Evolutionary conservation across 2,329 filamentous ascomycete species (phyloP).

Genomic region (Diaporthe sp.): DNA sequence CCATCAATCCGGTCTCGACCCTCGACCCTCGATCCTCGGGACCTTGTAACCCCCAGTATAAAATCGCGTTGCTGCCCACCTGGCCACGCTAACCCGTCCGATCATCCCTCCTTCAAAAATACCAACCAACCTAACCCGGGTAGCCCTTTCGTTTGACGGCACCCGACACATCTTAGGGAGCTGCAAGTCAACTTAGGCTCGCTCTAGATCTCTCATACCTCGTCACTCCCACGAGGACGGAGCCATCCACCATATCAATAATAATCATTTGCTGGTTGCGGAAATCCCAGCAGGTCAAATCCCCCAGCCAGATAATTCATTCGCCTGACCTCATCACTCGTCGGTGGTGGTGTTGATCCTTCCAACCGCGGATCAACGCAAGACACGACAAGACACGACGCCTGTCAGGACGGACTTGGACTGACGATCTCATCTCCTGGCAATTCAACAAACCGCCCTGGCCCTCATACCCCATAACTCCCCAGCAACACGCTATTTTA

Average conservation of each 20-base stretch:
- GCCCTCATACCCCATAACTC: constrained; percentile 9
- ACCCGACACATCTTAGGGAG: constrained; percentile 25
- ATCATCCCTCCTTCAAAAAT: constrained; percentile 42
- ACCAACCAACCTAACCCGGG: constrained; percentile 39
- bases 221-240: constrained; percentile 27
- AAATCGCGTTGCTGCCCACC: constrained; percentile 42
- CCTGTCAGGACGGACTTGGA: constrained; percentile 30
- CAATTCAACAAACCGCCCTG: constrained; percentile 28
- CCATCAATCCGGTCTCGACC: constrained; percentile 35
- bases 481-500: constrained; percentile 30
- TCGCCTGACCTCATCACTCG: constrained; percentile 16
- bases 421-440: constrained; percentile 30
- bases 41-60: constrained; percentile 42
- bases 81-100: constrained; percentile 42
- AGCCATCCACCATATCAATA: constrained; percentile 21
- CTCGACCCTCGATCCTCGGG: constrained; percentile 33
- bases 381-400: constrained; percentile 32
- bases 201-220: constrained; percentile 23
- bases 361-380: constrained; percentile 24
- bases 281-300: constrained; percentile 16
- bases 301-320: constrained; percentile 22
- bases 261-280: constrained; percentile 24
- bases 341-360: constrained; percentile 23
- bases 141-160: constrained; percentile 40
- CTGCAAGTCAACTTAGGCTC: constrained; percentile 43